Base-by-base conservation (phyloP, 352 stramenopile genomes). In the Pythium periplocum region DNA sequence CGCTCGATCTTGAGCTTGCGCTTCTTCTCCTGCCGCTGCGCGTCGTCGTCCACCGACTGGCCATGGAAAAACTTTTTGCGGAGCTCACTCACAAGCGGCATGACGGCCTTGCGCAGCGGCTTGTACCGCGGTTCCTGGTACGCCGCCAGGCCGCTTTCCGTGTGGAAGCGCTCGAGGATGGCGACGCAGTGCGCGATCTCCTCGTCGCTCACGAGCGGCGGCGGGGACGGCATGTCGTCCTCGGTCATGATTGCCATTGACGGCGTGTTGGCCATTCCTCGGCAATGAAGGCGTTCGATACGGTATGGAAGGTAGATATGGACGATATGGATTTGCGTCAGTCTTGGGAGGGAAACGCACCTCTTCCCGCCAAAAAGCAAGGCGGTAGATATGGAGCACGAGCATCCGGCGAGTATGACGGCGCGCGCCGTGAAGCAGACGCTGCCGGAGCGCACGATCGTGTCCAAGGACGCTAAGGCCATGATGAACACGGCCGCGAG, bases 401-500 rank as follows among this genome's bases (percentile, higher is more conserved):
- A 91, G 52, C 75, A 85, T 26, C 63, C 73, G 9, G 66, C 64
- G 30, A 87, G 71, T 61, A 71, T 90, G 55, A 93, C 81, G 48
- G 73, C 69, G 41, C 73, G 75, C 45, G 80, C 69, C 36, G 64
- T 84, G 53, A 91, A 93, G 66, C 71, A 79, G 62, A 59, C 66
- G 53, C 69, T 93, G 31, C 77, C 78, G 2, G 77, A 86, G 53
- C 79, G 83, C 49, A 65, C 81, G 6, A 77, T 83, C 48, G 46
- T 91, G 46, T 83, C 78, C 5, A 82, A 75, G 43, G 83, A 93
- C 51, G 83, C 75, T 33, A 73, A 73, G 4, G 56, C 70, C 43
- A 87, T 76, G 34, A 51, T 93, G 11, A 90, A 93, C 65, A 78
- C 78, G 32, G 78, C 78, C 9, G 60, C 75, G 32, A 89, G 69